A percentile compares a stretch with the other conserved stretches of the same genome.
phyloP scores from a whole-genome alignment of 1,284 basidiomycete species.

The Amylostereum chailletii region DNA sequence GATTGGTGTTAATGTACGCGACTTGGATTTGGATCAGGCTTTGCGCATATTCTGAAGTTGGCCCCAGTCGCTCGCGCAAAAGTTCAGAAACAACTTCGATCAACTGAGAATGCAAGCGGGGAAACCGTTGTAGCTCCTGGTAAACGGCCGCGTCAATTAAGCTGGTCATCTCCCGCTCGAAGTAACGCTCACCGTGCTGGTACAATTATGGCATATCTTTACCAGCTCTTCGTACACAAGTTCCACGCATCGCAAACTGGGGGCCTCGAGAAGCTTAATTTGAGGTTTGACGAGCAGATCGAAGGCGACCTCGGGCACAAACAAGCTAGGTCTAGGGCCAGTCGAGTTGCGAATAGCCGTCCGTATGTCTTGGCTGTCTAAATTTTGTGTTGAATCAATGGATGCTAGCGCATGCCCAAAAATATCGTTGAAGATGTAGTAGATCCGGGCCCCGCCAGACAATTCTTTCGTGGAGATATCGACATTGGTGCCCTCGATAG shows the following conservation, averaged over 20 bases:
- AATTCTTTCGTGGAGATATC: constrained; percentile 98
- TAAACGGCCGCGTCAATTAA: neutral
- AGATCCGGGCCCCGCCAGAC: constrained; percentile 95
- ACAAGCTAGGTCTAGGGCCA: constrained; percentile 91
- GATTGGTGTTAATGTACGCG: constrained; percentile 99
- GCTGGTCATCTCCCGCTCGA: neutral
- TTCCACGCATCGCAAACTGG: constrained; percentile 93
- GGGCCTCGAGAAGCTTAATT: constrained; percentile 93
- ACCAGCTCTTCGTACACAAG: constrained; percentile 98
- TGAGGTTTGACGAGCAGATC: constrained; percentile 98
- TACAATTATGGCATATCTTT: constrained; percentile 99
- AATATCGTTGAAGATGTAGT: constrained; percentile 99
- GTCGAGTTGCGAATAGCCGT: constrained; percentile 91
- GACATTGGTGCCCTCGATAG: constrained; percentile 96
- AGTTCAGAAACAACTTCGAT: constrained; percentile 98
- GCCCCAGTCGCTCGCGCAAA: constrained; percentile 89
- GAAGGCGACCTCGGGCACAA: constrained; percentile 96
- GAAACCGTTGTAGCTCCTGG: constrained; percentile 96
- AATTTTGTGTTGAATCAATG: constrained; percentile 87
- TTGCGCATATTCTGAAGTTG: constrained; percentile 93
- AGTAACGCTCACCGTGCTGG: constrained; percentile 57
- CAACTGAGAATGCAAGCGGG: constrained; percentile 85
- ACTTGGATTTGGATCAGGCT: constrained; percentile 96
- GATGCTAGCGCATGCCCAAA: constrained; percentile 89
- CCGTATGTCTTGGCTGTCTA: constrained; percentile 92